phyloP scores from a whole-genome alignment of 306 rosid genomes.

The Astragalus membranaceus region DNA sequence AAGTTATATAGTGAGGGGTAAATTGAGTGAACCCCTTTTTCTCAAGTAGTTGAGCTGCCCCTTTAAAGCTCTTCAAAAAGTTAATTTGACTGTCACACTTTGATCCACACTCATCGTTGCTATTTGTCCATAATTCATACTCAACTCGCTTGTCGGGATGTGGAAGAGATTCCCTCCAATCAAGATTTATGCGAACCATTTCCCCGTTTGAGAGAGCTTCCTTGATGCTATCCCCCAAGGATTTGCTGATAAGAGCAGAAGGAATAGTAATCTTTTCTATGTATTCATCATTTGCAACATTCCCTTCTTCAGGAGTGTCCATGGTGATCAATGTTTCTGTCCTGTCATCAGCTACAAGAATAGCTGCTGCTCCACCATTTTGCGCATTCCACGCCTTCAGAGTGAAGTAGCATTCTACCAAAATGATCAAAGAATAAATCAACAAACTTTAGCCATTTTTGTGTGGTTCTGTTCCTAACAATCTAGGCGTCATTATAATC shows the following conservation, averaged over 20 bases:
- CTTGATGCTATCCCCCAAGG: conserved; percentile 72
- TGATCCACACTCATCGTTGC: conserved; percentile 89
- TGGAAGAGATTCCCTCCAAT: conserved; percentile 97
- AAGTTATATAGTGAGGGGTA: conserved; percentile 86
- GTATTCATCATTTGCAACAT: conserved; percentile 50
- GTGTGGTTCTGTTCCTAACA: background rate
- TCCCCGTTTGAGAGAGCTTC: conserved; percentile 58
- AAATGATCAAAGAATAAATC: conserved; percentile 8
- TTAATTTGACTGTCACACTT: conserved; percentile 82
- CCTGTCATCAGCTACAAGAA: conserved; percentile 85
- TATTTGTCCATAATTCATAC: conserved; percentile 94
- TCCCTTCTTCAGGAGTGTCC: conserved; percentile 88
- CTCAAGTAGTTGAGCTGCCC: conserved; percentile 91
- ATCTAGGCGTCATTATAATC: background rate
- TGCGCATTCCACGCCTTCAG: conserved; percentile 97
- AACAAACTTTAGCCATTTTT: background rate
- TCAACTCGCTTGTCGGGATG: conserved; percentile 98
- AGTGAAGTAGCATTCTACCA: conserved; percentile 91
- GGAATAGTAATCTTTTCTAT: conserved; percentile 74
- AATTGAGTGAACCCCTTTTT: conserved; percentile 76
- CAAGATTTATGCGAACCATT: conserved; percentile 73
- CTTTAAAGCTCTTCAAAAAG: conserved; percentile 70
- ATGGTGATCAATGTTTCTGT: conserved; percentile 74
- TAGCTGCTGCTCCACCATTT: conserved; percentile 90
- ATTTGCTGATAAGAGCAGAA: conserved; percentile 77